Evolutionary conservation across 1,284 basidiomycete species (phyloP), one percentile per base, ranked within the genome.

Genomic region (Sanghuangporus sanghuang): DNA sequence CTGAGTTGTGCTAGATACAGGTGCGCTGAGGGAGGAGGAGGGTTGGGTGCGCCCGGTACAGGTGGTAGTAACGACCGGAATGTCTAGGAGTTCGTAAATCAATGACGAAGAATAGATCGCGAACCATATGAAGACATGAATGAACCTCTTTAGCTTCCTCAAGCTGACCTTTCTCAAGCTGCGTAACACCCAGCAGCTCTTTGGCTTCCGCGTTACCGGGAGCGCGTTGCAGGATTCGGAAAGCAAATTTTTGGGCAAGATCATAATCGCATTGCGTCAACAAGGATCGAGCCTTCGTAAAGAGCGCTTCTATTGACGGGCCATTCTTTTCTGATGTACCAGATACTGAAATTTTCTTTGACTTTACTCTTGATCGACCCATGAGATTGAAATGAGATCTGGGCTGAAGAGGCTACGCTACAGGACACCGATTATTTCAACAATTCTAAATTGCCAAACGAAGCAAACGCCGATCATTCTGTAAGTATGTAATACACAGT

Each of bases 1-100:
- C 84, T 86, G 18, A 95, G 80, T 73, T 97, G 95, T 0, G 95
- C 95, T 36, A 98, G 87, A 75, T 97, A 96, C 0, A 97, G 81
- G 75, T 96, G 86, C 6, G 92, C 91, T 27, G 92, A 91, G 3
- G 92, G 84, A 0, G 92, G 90, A n/a, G 90, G 82, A 32, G 81
- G 75, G 32, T 77, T 73, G 39, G 85, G 80, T 14, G 86, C 81
- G 71, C 83, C 74, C 59, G 82, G 78, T 75, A 83, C 75, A 71
- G 88, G 81, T 65, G 85, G 81, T 55, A 91, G 68, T 54, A 92
- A 72, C 2, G 84, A 81, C 69, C 78, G 72, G 72, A 93, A 91
- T 50, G 85, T 84, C 90, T 93, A 69, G 16, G 55, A 62, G 40
- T 9, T 35, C 16, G 53, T 40, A 9, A 16, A 36, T 50, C 23